Evolutionary conservation across 2,329 filamentous ascomycete species (phyloP).

Genomic region (Aspergillus alliaceus): DNA sequence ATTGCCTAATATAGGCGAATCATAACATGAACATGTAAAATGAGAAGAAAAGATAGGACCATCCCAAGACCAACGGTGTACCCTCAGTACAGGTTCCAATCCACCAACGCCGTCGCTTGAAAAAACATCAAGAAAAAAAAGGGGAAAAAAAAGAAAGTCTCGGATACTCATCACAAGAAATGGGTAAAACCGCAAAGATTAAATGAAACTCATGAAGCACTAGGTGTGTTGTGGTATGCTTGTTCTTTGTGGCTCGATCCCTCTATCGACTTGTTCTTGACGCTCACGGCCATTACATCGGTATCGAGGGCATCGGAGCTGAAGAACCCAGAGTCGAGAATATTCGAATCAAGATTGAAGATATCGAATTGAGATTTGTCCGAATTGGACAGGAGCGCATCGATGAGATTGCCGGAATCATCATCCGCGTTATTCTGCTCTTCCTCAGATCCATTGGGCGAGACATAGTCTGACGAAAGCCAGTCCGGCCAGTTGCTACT

Average conservation of each 20-base stretch:
- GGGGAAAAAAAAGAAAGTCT: conserved; percentile 6
- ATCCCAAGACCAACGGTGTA: background rate
- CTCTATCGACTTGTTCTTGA: conserved; percentile 22
- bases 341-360: conserved; percentile 30
- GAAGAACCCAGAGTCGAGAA: conserved; percentile 39
- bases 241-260: conserved; percentile 16
- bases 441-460: conserved; percentile 28
- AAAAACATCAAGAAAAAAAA: background rate
- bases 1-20: background rate
- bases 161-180: conserved; percentile 1
- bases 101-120: conserved; percentile 19
- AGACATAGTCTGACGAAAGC: conserved; percentile 38
- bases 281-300: conserved; percentile 22
- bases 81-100: background rate
- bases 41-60: conserved; percentile 5
- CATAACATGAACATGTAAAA: conserved; percentile 14
- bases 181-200: conserved; percentile 3
- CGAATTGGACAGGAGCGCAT: conserved; percentile 36
- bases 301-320: conserved; percentile 33
- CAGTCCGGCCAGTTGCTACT: conserved; percentile 38
- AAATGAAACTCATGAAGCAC: conserved; percentile 22
- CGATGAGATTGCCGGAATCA: conserved; percentile 34
- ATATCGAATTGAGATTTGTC: conserved; percentile 31
- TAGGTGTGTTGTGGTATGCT: conserved; percentile 3
- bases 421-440: conserved; percentile 18